Base-by-base conservation (phyloP, 2,329 filamentous ascomycete genomes). In the Endoconidiophora laricicola region DNA sequence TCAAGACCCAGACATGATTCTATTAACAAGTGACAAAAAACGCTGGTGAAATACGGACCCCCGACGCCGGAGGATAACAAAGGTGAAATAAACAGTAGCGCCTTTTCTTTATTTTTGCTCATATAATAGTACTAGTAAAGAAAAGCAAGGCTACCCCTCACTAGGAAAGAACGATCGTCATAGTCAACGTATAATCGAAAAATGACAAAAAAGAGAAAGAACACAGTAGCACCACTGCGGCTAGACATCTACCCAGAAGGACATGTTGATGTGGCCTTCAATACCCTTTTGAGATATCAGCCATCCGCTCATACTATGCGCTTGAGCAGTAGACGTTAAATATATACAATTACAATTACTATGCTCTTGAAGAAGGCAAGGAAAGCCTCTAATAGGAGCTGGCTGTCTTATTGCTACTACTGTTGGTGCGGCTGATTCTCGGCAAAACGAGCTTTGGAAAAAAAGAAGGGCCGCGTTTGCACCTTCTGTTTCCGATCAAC, bases 21-120 rank as follows among this genome's bases (percentile, higher is more conserved):
- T 14, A 38, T 29, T 41, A 23, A 37, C 22, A 42, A 24, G 20
- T 49, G 38, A n/a, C 26, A 29, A 49, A 43, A 39, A 29, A 41
- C 33, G 14, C 16, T 10, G 33, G 14, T 20, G 20, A 46, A 46
- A 20, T n/a, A 36, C 37, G 44, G 44, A 22, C n/a, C 44, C 44
- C 44, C 44, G 44, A 46, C 29, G 44, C 44, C 44, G 44, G 44
- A 46, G 44, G 36, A 38, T 33, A 36, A 33, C 10, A 12, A 6
- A 41, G 9, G 6, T 33, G 29, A 33, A 33, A 33, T 33, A 33
- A 12, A 12, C 4, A 33, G 29, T 33, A 33, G 29, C 29, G 29
- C 9, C 29, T 12, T 12, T 33, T 29, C 12, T 29, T 29, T 10
- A 9, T 6, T 29, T 29, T 33, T 33, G 6, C 39, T 18, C n/a